A percentile compares a stretch with the other conserved stretches of the same genome.
phyloP scores from a whole-genome alignment of 306 rosid genomes.

The Argentina anserina region DNA sequence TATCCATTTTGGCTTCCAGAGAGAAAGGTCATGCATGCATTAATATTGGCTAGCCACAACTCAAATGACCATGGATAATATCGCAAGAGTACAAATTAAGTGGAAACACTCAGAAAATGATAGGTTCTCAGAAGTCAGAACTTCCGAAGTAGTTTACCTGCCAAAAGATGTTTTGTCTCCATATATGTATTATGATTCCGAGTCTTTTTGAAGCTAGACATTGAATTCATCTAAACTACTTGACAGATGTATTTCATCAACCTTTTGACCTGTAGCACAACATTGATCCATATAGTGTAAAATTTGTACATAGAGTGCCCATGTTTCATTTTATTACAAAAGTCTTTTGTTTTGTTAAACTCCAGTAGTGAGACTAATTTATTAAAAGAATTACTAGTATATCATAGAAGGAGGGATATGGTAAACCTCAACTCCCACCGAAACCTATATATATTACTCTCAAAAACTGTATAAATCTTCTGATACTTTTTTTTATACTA shows the following conservation, averaged over 20 bases:
- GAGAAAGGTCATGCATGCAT: not conserved
- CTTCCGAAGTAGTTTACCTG: slow-evolving; percentile 19
- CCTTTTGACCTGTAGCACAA: not conserved
- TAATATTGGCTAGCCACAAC: not conserved
- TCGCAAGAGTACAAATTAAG: not conserved
- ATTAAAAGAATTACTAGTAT: too few species aligned
- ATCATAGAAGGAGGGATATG: too few species aligned
- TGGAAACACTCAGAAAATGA: not conserved
- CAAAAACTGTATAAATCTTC: too few species aligned
- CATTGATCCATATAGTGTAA: too few species aligned
- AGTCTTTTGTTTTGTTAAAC: too few species aligned
- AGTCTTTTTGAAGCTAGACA: not conserved
- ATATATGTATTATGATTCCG: not conserved
- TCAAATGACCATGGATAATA: not conserved
- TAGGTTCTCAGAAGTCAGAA: not conserved
- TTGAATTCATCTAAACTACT: not conserved
- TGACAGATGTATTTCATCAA: not conserved
- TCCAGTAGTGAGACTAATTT: too few species aligned
- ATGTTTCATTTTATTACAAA: too few species aligned
- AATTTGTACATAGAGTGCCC: too few species aligned
- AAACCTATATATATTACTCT: too few species aligned
- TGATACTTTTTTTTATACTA: too few species aligned
- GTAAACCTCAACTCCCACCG: too few species aligned
- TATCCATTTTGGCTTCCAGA: not conserved
- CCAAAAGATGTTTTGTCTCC: not conserved